These are phyloP conservation scores for Lipomyces japonicus DNA, from an alignment of 805 yeast species.

Conservation along the genomic window DNA sequence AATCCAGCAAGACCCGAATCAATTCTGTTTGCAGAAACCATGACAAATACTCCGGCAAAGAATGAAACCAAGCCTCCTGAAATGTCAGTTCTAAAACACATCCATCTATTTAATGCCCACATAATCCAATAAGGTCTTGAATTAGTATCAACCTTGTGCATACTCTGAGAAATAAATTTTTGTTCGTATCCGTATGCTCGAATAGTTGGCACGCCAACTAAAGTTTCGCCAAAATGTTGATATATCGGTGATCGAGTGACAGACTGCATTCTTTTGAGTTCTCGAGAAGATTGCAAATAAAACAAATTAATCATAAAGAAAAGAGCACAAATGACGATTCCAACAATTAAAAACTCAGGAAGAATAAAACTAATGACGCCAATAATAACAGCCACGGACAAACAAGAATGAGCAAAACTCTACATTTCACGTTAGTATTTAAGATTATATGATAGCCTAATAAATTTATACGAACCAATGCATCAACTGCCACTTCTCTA, in stretches of 20 bases:
- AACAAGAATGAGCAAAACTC: constrained; percentile 21
- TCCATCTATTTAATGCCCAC: constrained; percentile 96
- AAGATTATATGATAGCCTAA: constrained; percentile 45
- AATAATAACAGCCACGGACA: constrained; percentile 57
- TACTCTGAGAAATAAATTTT: constrained; percentile 75
- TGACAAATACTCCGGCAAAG: constrained; percentile 74
- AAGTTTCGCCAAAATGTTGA: constrained; percentile 92
- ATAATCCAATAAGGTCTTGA: constrained; percentile 88
- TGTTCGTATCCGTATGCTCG: constrained; percentile 94
- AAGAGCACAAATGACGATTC: constrained; percentile 61
- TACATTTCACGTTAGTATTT: neutral
- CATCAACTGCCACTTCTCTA: constrained; percentile 80
- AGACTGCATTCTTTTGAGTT: constrained; percentile 85
- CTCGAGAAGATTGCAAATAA: constrained; percentile 83
- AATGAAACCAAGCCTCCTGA: constrained; percentile 81
- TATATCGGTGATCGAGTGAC: constrained; percentile 90
- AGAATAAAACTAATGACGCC: constrained; percentile 73
- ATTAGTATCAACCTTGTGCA: constrained; percentile 74
- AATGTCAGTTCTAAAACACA: constrained; percentile 74
- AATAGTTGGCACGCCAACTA: constrained; percentile 87
- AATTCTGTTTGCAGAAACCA: constrained; percentile 57
- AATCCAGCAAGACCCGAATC: constrained; percentile 96
- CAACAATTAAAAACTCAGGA: constrained; percentile 67
- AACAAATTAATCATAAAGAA: constrained; percentile 72
- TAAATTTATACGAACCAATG: constrained; percentile 69